Evolutionary conservation across 805 yeast genomes (phyloP).

Genomic region (Cyberlindnera lachancei): DNA sequence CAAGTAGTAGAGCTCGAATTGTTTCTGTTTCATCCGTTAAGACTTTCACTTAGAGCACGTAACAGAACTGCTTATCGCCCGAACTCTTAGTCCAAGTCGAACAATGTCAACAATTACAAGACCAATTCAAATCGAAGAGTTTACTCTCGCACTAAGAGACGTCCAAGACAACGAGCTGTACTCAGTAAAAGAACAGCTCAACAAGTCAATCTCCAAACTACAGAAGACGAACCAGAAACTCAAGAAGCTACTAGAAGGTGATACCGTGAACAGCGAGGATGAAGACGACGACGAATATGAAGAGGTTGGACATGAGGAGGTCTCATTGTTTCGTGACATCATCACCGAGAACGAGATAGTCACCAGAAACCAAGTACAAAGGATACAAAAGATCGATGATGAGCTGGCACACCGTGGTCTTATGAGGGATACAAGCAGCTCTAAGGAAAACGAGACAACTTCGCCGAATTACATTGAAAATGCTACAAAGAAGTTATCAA

Average conservation of each 20-base stretch:
- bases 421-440: not conserved
- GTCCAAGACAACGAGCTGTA: slow-evolving; percentile 39
- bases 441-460: slow-evolving; percentile 19
- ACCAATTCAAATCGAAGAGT: slow-evolving; percentile 39
- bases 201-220: slow-evolving; percentile 38
- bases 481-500: too few species aligned
- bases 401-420: slow-evolving; percentile 41
- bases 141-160: slow-evolving; percentile 44
- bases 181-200: slow-evolving; percentile 26
- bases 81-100: too few species aligned
- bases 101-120: slow-evolving; percentile 26
- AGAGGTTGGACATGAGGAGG: slow-evolving; percentile 33
- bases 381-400: slow-evolving; percentile 36
- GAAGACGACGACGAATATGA: slow-evolving; percentile 25
- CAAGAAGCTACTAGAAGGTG: slow-evolving; percentile 32
- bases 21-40: too few species aligned
- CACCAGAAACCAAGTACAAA: slow-evolving; percentile 40
- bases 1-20: too few species aligned
- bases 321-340: slow-evolving; percentile 45
- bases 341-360: slow-evolving; percentile 49
- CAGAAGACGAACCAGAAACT: slow-evolving; percentile 45
- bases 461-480: too few species aligned
- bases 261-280: slow-evolving; percentile 17
- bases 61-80: too few species aligned
- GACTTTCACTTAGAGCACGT: too few species aligned